Base-by-base conservation (phyloP, 202 grass and related monocot genomes). In the Bolboschoenoplectus hybrid region DNA sequence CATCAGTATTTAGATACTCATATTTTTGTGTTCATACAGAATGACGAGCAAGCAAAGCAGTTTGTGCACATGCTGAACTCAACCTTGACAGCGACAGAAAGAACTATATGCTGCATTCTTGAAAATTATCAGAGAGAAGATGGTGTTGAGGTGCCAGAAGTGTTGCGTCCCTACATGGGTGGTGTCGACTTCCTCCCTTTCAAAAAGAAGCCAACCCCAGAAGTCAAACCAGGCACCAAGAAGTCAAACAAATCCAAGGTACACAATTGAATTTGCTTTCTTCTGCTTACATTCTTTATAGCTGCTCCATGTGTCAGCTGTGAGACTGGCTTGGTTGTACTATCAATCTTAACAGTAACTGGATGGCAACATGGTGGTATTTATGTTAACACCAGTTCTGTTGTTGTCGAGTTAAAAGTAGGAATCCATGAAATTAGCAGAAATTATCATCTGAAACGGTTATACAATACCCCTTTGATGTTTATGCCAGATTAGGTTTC, bases 41-140 rank as follows among this genome's bases (percentile, higher is more conserved):
- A 94, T 85, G 97, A 99, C 9, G 92, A 99, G 20, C 92, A 99
- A 83, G 85, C 92, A 17, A 99, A 97, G 87, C 92, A 97, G 63
- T 94, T 91, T 85, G 97, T 96, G 68, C 97, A 96, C 83, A 92
- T 99, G 88, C 61, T 98, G 63, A 96, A 98, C 45, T 96, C 90
- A 35, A 98, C 93, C 0, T 87, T 99, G 82, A 99, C 93, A 67
- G 97, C 93, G 17, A 99, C 97, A 4, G 90, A 96, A 66, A 99
- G 97, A 75, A 99, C 93, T 0, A 68, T 99, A 16, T 99, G 97
- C 51, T 96, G 93, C 68, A 92, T 96, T 86, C 83, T 96, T n/a
- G 97, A 99, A 85, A 99, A 90, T 80, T 92, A 86, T 85, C 97
- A 97, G 81, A 93, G 44, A 32, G 87, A 92, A 89, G 75, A 94